Evolutionary conservation across 176 grass and related monocot species (phyloP).

Genomic region (Elaeis guineensis): DNA sequence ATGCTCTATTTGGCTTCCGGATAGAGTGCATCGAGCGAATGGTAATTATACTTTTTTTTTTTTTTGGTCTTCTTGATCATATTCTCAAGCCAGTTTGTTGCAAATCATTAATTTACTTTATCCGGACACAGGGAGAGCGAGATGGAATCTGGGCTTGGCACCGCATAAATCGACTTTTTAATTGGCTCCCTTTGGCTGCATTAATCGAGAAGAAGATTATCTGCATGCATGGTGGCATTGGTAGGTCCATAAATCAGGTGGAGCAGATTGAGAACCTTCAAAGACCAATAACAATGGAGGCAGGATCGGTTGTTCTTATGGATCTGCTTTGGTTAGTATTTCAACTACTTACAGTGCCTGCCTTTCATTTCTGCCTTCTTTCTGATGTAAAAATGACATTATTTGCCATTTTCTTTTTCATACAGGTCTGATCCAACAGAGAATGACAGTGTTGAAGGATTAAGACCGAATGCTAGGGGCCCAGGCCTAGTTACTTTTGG

Average conservation of each 20-base stretch:
- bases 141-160: constrained; percentile 99
- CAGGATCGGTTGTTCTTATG: constrained; percentile 97
- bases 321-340: constrained; percentile 88
- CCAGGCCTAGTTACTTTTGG: constrained; percentile 98
- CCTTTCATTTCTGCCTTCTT: constrained; percentile 1
- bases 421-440: constrained; percentile 98
- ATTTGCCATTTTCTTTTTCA: constrained; percentile 17
- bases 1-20: constrained; percentile 94
- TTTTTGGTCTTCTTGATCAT: background rate
- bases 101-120: background rate
- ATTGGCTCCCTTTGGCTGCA: constrained; percentile 95
- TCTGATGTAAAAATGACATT: background rate
- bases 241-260: constrained; percentile 92
- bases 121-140: constrained; percentile 63
- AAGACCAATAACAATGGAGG: constrained; percentile 94
- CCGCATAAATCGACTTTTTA: constrained; percentile 82
- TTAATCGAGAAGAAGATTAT: constrained; percentile 99
- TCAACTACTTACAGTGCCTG: background rate
- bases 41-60: constrained; percentile 34
- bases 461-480: constrained; percentile 93
- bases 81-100: background rate
- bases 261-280: constrained; percentile 97
- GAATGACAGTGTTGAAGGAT: constrained; percentile 93
- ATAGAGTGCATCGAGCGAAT: constrained; percentile 99
- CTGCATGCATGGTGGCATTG: constrained; percentile 99